Base-by-base conservation (phyloP, 1,284 basidiomycete species). In the Marasmius tenuissimus region DNA sequence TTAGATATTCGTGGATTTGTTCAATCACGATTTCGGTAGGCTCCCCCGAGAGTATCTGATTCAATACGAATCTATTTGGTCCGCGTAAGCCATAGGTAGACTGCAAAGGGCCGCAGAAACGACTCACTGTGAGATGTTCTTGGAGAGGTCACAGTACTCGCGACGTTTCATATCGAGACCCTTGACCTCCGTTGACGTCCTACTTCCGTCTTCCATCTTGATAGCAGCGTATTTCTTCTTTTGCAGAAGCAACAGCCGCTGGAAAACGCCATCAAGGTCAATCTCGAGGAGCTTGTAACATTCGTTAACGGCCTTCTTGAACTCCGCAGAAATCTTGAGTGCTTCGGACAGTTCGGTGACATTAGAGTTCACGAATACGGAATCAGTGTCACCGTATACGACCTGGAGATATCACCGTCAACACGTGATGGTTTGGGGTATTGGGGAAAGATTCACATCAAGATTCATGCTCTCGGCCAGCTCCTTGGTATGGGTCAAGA, bases 211-310 rank as follows among this genome's bases (percentile, higher is more conserved):
- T 69, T 94, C 93, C 45, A 97, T 88, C 76, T 98, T 97, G 72
- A 98, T 83, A 0, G 97, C 97, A 0, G 97, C 97, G 69, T 99
- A 99, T 77, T 99, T 99, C 81, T 99, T 99, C 86, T 99, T 99
- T 72, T 99, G 97, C 57, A 99, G 78, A 18, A 99, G 83, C 1
- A 99, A 78, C 65, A 99, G 84, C 2, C 97, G 88, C 71, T 97
- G 88, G 78, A 99, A 99, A 33, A 98, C 87, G 7, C 92, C 91
- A 69, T 99, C 97, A 37, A 98, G 85, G 72, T 99, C 97, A 65
- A 99, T 99, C 74, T 99, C 97, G 47, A 99, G 88, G 53, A 98
- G 83, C 69, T 88, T 92, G 78, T 98, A 99, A 33, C 91, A 86
- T 66, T 99, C 94, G 72, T 99, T 99, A 70, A 99, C 96, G 7